Evolutionary conservation across 257 asterid species (phyloP).

Genomic region (Nicotiana undulata): DNA sequence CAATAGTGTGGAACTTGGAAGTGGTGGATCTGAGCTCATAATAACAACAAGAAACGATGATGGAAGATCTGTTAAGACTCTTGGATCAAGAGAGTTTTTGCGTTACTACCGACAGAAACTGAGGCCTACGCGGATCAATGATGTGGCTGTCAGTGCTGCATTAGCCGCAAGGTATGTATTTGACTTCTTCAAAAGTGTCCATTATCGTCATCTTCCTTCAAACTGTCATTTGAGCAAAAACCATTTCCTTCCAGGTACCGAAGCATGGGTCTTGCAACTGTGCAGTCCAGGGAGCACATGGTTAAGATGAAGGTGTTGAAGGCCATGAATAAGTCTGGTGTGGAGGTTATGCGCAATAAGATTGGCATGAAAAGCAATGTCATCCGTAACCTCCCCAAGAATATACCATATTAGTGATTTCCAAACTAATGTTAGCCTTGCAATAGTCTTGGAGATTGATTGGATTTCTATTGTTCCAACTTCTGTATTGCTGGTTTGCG

Average conservation of each 20-base stretch:
- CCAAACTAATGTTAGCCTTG: neutral
- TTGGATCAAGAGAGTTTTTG: slow-evolving; percentile 93
- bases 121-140: slow-evolving; percentile 56
- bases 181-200: neutral
- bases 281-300: slow-evolving; percentile 62
- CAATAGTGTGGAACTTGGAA: slow-evolving; percentile 53
- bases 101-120: slow-evolving; percentile 90
- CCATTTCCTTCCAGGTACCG: slow-evolving; percentile 41
- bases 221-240: neutral
- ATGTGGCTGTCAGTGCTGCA: slow-evolving; percentile 39
- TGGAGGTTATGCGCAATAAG: slow-evolving; percentile 77
- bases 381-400: slow-evolving; percentile 86
- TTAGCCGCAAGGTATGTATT: slow-evolving; percentile 58
- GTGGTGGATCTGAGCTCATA: slow-evolving; percentile 77
- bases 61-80: slow-evolving; percentile 41
- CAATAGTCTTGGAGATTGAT: neutral
- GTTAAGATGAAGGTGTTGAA: slow-evolving; percentile 75
- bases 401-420: slow-evolving; percentile 46
- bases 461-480: neutral
- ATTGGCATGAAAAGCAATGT: slow-evolving; percentile 89
- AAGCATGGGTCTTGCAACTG: slow-evolving; percentile 86
- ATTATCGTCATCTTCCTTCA: neutral
- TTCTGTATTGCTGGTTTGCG: neutral
- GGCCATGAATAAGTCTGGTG: slow-evolving; percentile 64
- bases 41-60: slow-evolving; percentile 36